Evolutionary conservation across 2,329 filamentous ascomycete species (phyloP).

Genomic region (Pseudofabraea citricarpa): DNA sequence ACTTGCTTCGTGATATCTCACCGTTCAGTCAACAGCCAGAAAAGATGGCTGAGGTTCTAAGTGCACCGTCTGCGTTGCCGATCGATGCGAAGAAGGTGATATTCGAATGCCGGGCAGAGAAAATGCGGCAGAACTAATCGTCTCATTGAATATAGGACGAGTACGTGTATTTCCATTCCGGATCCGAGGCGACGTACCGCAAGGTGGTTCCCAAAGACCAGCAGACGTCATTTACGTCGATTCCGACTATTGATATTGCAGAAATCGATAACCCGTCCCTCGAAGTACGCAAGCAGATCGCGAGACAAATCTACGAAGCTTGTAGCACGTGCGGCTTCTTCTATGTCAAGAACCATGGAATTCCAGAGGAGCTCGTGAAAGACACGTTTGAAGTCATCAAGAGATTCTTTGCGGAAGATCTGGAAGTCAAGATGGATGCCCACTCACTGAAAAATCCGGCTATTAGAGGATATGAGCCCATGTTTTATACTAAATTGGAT

Average conservation of each 20-base stretch:
- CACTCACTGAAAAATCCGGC: constrained; percentile 31
- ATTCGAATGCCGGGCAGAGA: no score
- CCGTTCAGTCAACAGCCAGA: not conserved
- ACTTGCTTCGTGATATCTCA: no score
- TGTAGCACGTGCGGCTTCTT: constrained; percentile 27
- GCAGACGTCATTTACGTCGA: constrained; percentile 25
- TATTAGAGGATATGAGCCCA: constrained; percentile 8
- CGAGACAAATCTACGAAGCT: constrained; percentile 20
- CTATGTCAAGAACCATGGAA: constrained; percentile 28
- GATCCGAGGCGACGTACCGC: constrained; percentile 27
- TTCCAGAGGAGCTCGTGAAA: constrained; percentile 15
- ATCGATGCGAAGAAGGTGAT: not conserved
- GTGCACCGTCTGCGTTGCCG: not conserved
- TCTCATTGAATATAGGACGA: no score
- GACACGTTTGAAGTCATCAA: constrained; percentile 23
- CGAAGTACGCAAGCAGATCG: constrained; percentile 18
- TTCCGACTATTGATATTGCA: constrained; percentile 28
- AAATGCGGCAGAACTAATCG: no score
- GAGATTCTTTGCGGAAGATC: constrained; percentile 27
- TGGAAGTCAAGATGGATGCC: constrained; percentile 29
- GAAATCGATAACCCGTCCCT: constrained; percentile 19
- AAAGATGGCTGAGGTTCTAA: not conserved
- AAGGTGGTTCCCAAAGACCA: constrained; percentile 14
- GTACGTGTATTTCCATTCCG: constrained; percentile 29
- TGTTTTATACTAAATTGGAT: not conserved